Percentiles rank a stretch among this genome's conserved stretches.
phyloP scores from a whole-genome alignment of 768 basidiomycete genomes.

The Psilocybe subaeruginosa region DNA sequence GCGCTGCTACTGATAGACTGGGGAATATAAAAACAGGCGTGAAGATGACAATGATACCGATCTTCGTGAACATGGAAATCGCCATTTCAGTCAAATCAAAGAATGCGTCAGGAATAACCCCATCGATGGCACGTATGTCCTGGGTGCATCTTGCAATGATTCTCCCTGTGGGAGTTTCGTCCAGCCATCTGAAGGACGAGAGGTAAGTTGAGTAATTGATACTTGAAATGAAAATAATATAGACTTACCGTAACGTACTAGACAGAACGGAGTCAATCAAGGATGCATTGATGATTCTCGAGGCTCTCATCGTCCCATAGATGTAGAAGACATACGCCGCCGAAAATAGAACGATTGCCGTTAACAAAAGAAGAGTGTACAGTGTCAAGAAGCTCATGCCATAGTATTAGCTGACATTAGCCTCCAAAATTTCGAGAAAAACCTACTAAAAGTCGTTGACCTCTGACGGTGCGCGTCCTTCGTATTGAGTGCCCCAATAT shows the following conservation, averaged over 20 bases:
- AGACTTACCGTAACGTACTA: slow-evolving; percentile 11
- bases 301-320: slow-evolving; percentile 12
- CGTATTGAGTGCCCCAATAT: slow-evolving; percentile 48
- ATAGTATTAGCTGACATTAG: slow-evolving; percentile 20
- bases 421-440: background rate
- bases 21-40: slow-evolving; percentile 47
- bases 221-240: too few species aligned
- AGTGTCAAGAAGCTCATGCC: slow-evolving; percentile 1
- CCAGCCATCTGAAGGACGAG: slow-evolving; percentile 32
- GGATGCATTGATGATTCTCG: slow-evolving; percentile 11
- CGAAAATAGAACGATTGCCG: background rate
- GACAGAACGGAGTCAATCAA: slow-evolving; percentile 18
- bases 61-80: slow-evolving; percentile 39
- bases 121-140: slow-evolving; percentile 49
- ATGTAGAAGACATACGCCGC: slow-evolving; percentile 3
- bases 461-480: slow-evolving; percentile 29
- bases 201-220: too few species aligned
- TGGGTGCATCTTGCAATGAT: slow-evolving; percentile 22
- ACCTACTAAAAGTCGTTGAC: slow-evolving; percentile 41
- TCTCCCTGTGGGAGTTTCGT: slow-evolving; percentile 18
- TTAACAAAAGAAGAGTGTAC: background rate
- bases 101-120: slow-evolving; percentile 31
- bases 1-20: slow-evolving; percentile 38
- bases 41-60: slow-evolving; percentile 43
- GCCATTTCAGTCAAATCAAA: slow-evolving; percentile 29